These are phyloP conservation scores for Xerophyta viscosa DNA, from an alignment of 106 monocot species.

Conservation along the genomic window DNA sequence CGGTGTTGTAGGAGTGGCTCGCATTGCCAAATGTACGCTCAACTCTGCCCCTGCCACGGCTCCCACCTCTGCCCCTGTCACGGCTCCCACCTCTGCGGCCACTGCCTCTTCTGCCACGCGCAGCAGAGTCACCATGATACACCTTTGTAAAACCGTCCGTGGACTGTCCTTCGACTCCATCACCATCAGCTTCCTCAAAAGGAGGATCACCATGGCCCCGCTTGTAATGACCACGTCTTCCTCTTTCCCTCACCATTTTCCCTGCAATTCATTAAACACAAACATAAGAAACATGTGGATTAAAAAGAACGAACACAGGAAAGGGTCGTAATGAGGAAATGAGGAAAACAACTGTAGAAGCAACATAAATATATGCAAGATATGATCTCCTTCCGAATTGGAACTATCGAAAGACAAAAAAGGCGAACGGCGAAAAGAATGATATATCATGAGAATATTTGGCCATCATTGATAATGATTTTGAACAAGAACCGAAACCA, in stretches of 20 bases:
- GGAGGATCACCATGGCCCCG: too few species aligned
- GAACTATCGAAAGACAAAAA: background rate
- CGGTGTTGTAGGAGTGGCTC: background rate
- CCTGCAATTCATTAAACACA: slow-evolving; percentile 2
- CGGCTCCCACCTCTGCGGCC: slow-evolving; percentile 5
- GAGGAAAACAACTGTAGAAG: too few species aligned
- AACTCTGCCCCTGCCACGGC: slow-evolving; percentile 21
- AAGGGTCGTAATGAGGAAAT: too few species aligned
- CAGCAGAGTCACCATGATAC: background rate
- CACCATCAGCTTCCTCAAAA: too few species aligned
- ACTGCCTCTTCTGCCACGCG: slow-evolving; percentile 14
- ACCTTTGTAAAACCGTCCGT: slow-evolving; percentile 2
- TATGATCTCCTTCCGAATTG: too few species aligned
- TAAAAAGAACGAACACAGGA: background rate
- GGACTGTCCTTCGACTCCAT: too few species aligned
- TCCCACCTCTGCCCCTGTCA: too few species aligned
- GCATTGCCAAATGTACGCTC: slow-evolving; percentile 1
- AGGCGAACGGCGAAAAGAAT: too few species aligned
- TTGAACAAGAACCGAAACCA: too few species aligned
- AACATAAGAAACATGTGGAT: background rate
- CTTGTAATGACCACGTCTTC: slow-evolving; percentile 12
- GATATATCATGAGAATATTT: too few species aligned
- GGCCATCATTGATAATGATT: too few species aligned
- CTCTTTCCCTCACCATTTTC: slow-evolving; percentile 9
- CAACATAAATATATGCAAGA: too few species aligned